phyloP scores from a whole-genome alignment of 2,329 filamentous ascomycete species.

The Aspergillus felis region DNA sequence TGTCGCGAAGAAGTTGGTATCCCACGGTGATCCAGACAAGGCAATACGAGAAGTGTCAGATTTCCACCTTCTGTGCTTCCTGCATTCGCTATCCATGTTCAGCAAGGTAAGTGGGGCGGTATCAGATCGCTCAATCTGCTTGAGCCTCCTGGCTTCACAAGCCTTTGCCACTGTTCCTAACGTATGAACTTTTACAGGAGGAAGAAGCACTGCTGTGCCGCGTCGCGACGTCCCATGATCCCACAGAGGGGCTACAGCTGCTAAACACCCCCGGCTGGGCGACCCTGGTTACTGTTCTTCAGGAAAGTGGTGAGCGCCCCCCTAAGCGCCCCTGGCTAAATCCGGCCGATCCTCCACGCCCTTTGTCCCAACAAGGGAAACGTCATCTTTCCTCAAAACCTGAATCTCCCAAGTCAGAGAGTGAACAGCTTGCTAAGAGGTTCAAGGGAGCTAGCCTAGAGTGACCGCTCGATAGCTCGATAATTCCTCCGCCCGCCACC shows the following conservation, averaged over 20 bases:
- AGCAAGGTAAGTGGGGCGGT: constrained; percentile 65
- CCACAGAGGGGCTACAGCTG: constrained; percentile 75
- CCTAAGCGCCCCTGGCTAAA: constrained; percentile 61
- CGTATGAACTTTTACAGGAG: constrained; percentile 55
- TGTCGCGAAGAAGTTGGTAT: constrained; percentile 65
- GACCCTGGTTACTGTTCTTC: constrained; percentile 85
- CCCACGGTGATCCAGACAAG: constrained; percentile 58
- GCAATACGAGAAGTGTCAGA: constrained; percentile 73
- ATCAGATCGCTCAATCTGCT: not conserved
- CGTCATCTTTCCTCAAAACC: constrained; percentile 32
- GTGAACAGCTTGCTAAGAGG: constrained; percentile 62
- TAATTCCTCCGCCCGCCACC: not conserved
- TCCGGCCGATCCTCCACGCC: constrained; percentile 37
- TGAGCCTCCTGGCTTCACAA: not conserved
- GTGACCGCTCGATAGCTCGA: constrained; percentile 22
- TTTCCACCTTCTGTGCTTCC: constrained; percentile 89
- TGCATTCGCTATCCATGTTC: constrained; percentile 75
- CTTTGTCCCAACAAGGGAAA: constrained; percentile 30
- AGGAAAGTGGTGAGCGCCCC: constrained; percentile 96
- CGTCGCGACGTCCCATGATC: constrained; percentile 76
- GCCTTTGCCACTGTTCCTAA: not conserved
- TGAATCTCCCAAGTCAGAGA: constrained; percentile 45
- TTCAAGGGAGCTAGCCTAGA: constrained; percentile 60
- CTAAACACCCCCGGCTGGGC: constrained; percentile 89
- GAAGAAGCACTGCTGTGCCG: constrained; percentile 83